These are phyloP conservation scores for Aurinia saxatilis DNA, from an alignment of 345 rosid species.

Conservation along the genomic window DNA sequence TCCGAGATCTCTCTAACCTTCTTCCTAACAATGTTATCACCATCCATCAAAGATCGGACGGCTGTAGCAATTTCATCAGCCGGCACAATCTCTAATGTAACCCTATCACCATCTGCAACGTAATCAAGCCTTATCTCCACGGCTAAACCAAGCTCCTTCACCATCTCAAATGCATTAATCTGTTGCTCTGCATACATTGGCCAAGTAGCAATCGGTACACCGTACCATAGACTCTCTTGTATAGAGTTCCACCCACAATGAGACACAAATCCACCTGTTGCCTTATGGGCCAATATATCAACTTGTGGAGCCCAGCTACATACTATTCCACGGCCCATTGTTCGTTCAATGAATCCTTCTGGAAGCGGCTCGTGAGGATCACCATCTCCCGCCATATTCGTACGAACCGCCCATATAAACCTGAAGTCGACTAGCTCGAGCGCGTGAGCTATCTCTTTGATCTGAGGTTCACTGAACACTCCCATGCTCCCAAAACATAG, in stretches of 20 bases:
- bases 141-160: conserved; percentile 35
- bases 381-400: conserved; percentile 14
- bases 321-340: conserved; percentile 31
- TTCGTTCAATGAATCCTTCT: conserved; percentile 43
- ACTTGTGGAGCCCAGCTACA: conserved; percentile 62
- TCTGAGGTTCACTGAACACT: conserved; percentile 36
- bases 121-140: conserved; percentile 44
- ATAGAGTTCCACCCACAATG: conserved; percentile 68
- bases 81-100: background rate
- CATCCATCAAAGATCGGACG: conserved; percentile 37
- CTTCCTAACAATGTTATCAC: conserved; percentile 9
- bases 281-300: conserved; percentile 34
- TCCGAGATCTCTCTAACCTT: conserved; percentile 31
- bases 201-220: conserved; percentile 44
- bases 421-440: conserved; percentile 34
- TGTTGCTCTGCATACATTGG: conserved; percentile 51
- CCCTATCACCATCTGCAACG: conserved; percentile 28
- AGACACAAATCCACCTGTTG: conserved; percentile 54
- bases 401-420: conserved; percentile 43
- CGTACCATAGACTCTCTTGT: conserved; percentile 45
- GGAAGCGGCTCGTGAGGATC: conserved; percentile 36
- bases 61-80: conserved; percentile 40
- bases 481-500: conserved; percentile 69
- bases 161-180: conserved; percentile 39
- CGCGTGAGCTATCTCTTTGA: conserved; percentile 43